Conservation (phyloP, 2,329 filamentous ascomycete genomes). For the Hymenoscyphus infarciens region DNA sequence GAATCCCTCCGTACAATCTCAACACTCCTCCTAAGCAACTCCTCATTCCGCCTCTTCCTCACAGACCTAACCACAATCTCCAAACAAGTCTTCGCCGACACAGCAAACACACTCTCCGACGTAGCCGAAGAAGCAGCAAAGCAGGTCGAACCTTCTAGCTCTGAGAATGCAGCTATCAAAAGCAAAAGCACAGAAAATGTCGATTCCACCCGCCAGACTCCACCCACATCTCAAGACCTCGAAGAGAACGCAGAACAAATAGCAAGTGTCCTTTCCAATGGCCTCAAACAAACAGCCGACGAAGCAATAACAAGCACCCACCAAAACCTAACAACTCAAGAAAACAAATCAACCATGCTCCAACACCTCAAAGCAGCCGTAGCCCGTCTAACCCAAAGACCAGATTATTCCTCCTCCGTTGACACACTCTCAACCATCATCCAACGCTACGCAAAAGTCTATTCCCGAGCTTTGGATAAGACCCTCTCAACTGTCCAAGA, state of each 20-base stretch:
- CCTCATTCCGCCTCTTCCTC: conserved; percentile 83
- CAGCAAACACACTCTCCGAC: conserved; percentile 72
- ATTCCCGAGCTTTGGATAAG: conserved; percentile 69
- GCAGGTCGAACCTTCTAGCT: conserved; percentile 64
- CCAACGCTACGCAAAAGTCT: conserved; percentile 72
- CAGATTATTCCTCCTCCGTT: conserved; percentile 83
- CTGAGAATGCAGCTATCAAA: conserved; percentile 43
- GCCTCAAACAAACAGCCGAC: conserved; percentile 47
- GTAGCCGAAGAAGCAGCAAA: conserved; percentile 73
- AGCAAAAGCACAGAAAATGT: background rate
- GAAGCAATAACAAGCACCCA: conserved; percentile 67
- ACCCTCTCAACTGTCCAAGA: conserved; percentile 63
- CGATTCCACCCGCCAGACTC: conserved; percentile 41
- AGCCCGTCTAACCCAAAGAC: conserved; percentile 66
- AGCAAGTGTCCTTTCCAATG: conserved; percentile 36
- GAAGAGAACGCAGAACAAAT: conserved; percentile 54
- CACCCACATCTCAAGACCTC: conserved; percentile 62
- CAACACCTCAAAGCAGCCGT: conserved; percentile 75
- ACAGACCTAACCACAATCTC: conserved; percentile 75
- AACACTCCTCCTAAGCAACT: conserved; percentile 81
- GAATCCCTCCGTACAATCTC: conserved; percentile 79
- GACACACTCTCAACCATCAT: conserved; percentile 73
- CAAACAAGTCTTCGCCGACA: conserved; percentile 82
- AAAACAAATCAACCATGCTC: conserved; percentile 69
- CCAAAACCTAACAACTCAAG: conserved; percentile 63